A percentile compares a stretch with the other conserved stretches of the same genome.
phyloP scores from a whole-genome alignment of 2,329 filamentous ascomycete species.

The Colletotrichum destructivum region DNA sequence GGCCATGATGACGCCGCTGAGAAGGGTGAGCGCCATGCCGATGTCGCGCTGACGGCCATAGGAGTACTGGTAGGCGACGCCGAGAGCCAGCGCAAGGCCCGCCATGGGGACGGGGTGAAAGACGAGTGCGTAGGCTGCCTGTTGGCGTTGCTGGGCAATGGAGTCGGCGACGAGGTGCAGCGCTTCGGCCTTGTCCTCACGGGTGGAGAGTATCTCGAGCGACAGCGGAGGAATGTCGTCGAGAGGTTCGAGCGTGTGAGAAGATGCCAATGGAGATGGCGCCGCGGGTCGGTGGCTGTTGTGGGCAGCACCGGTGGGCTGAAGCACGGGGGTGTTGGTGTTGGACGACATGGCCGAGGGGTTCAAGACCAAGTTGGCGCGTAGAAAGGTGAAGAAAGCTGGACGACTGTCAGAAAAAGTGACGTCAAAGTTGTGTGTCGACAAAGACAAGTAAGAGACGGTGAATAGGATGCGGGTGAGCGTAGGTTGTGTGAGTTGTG shows the following conservation, averaged over 20 bases:
- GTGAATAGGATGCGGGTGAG: background rate
- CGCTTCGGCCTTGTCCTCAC: conserved; percentile 75
- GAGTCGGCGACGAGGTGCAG: conserved; percentile 85
- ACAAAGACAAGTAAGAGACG: background rate
- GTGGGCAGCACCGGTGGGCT: conserved; percentile 55
- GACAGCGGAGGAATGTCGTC: conserved; percentile 75
- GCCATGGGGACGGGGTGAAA: conserved; percentile 72
- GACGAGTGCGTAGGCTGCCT: conserved; percentile 74
- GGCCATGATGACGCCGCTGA: conserved; percentile 74
- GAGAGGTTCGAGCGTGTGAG: conserved; percentile 56
- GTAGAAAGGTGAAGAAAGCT: conserved; percentile 89
- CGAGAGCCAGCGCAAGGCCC: conserved; percentile 61
- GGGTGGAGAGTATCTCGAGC: conserved; percentile 68
- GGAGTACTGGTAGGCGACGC: conserved; percentile 62
- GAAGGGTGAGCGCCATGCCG: conserved; percentile 70
- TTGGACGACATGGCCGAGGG: conserved; percentile 74
- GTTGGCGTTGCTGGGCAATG: conserved; percentile 84
- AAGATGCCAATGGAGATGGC: conserved; percentile 55
- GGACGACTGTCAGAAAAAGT: conserved; percentile 43
- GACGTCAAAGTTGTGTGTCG: background rate
- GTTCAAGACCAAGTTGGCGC: conserved; percentile 82
- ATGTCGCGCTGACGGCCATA: conserved; percentile 65
- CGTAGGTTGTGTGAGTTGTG: background rate
- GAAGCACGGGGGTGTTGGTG: conserved; percentile 75
- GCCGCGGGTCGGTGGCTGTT: conserved; percentile 54